These are phyloP conservation scores for Exutisphaerella laricina DNA, from an alignment of 2,329 filamentous ascomycete genomes.

Conservation along the genomic window DNA sequence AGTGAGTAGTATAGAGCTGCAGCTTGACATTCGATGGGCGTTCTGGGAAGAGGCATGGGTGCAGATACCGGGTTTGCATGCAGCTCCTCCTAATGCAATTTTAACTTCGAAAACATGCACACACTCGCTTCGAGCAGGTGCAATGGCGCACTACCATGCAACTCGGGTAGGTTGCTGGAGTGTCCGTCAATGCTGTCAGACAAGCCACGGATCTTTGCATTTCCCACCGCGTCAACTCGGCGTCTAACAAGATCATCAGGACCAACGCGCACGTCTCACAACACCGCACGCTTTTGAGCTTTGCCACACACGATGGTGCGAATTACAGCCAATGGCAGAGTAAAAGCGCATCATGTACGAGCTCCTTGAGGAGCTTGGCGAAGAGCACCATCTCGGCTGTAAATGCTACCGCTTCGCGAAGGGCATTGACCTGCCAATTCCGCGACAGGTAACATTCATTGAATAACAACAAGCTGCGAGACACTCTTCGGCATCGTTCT, in stretches of 20 bases:
- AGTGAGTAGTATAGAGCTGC: background rate
- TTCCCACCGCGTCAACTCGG: no score
- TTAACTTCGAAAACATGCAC: no score
- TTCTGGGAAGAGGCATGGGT: background rate
- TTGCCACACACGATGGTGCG: no score
- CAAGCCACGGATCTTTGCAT: no score
- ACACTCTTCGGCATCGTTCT: slow-evolving; percentile 30
- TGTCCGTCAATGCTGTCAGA: no score
- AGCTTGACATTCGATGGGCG: background rate
- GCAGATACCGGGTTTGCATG: background rate
- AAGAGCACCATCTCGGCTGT: slow-evolving; percentile 18
- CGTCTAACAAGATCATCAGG: no score
- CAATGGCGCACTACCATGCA: no score
- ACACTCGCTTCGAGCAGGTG: no score
- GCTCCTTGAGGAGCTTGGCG: slow-evolving; percentile 16
- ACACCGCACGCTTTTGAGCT: no score
- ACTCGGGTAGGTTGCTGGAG: no score
- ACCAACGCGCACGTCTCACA: no score
- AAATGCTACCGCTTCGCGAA: slow-evolving; percentile 22
- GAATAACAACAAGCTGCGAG: slow-evolving; percentile 23
- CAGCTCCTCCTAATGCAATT: background rate
- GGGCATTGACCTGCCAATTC: slow-evolving; percentile 22
- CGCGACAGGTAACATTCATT: slow-evolving; percentile 14
- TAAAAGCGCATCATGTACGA: slow-evolving; percentile 22
- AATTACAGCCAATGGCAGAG: slow-evolving; percentile 19